Evolutionary conservation across 2,329 filamentous ascomycete species (phyloP), one percentile per base, ranked within the genome.

Genomic region (Diplodia seriata): DNA sequence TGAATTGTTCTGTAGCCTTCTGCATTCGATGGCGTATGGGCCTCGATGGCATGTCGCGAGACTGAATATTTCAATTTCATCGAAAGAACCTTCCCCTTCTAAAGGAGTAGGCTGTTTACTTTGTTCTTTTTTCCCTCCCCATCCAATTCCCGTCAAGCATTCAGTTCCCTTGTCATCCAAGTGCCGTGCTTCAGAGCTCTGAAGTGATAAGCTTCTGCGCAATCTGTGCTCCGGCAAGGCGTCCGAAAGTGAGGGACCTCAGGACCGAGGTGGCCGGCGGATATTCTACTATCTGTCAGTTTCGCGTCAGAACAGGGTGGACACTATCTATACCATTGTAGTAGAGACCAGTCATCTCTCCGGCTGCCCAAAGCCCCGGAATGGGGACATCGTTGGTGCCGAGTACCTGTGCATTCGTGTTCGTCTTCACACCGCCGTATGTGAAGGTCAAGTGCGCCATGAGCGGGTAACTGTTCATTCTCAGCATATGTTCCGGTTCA

Each of bases 351-450:
- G 76, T 77, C 73, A 78, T 71, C 57, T 78, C 76, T 15, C 76
- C 76, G 4, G 76, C 76, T 4, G 74, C 74, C 72, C 73, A 78
- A 2, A 78, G 33, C 14, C 62, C 62, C 2, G 62, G 62, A 33
- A 65, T 65, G 67, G 79, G 77, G 7, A 78, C 75, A 66, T 77
- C 78, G 59, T 80, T 80, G 26, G 77, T 79, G 20, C 75, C 74
- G n/a, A 81, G 69, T 1, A 81, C 80, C 26, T 75, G 72, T 5
- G 78, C 77, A 55, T 80, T 71, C 7, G 77, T 73, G 70, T 81
- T 76, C 38, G 77, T 79, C 72, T 80, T 80, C 47, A 80, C 70
- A 12, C 78, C 79, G 18, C 78, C 79, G 70, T 80, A 81, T 0
- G 77, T 80, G 65, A 75, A 75, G 0, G 72, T 74, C 20, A 76